Evolutionary conservation across 805 yeast genomes (phyloP).

Genomic region (Millerago galiae): DNA sequence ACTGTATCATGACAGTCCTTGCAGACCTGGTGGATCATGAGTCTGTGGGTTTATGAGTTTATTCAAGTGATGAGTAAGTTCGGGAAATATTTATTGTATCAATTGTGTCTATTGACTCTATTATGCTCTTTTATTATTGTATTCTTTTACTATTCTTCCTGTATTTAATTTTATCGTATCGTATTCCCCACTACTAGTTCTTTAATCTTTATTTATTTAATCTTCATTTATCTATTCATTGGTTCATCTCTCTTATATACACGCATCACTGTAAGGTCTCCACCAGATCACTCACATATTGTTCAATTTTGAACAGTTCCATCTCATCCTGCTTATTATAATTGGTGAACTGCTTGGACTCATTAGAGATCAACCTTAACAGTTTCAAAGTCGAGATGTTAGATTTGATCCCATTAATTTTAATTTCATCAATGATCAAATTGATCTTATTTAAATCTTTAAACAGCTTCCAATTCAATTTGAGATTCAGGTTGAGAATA

Average conservation of each 20-base stretch:
- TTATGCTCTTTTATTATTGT: no score
- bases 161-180: no score
- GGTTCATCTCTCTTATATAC: background rate
- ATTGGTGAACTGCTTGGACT: background rate
- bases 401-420: constrained; percentile 34
- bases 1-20: background rate
- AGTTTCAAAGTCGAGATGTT: constrained; percentile 26
- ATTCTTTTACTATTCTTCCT: no score
- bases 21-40: no score
- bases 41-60: no score
- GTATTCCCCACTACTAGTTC: no score
- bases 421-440: constrained; percentile 32
- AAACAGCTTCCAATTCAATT: constrained; percentile 32
- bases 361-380: constrained; percentile 7
- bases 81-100: no score
- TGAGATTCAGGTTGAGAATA: constrained; percentile 31
- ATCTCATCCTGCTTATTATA: constrained; percentile 6
- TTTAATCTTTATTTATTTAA: no score
- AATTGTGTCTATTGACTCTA: no score
- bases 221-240: background rate
- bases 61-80: no score
- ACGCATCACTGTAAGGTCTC: background rate
- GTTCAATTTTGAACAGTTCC: constrained; percentile 3
- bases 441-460: constrained; percentile 31
- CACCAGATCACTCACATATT: constrained; percentile 4